Percentiles rank a stretch among this genome's conserved stretches.
Evolutionary conservation across 352 stramenopile species (phyloP).

Genomic region (Pythium guiyangense): DNA sequence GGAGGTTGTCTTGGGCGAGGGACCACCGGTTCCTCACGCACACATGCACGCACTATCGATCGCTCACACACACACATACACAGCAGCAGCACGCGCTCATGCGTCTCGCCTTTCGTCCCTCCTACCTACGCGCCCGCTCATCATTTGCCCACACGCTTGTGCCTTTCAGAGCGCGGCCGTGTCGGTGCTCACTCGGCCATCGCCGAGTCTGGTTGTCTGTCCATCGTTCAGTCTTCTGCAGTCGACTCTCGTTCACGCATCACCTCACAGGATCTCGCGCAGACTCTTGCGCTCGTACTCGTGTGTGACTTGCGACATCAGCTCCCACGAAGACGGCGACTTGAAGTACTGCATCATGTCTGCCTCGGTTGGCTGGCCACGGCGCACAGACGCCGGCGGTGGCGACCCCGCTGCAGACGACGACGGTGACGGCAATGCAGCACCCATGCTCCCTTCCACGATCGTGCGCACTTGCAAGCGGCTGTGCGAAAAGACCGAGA

Average conservation of each 20-base stretch:
- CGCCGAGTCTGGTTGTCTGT: no score
- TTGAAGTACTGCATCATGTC: slow-evolving; percentile 76
- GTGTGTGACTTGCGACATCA: slow-evolving; percentile 55
- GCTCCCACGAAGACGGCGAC: slow-evolving; percentile 63
- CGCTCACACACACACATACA: neutral
- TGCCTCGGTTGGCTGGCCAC: slow-evolving; percentile 30
- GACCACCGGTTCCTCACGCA: no score
- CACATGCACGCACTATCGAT: neutral
- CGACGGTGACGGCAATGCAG: slow-evolving; percentile 15
- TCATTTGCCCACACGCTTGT: neutral
- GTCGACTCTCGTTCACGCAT: neutral
- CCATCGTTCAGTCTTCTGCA: no score
- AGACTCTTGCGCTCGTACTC: slow-evolving; percentile 32
- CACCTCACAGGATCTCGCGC: slow-evolving; percentile 7
- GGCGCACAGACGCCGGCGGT: neutral
- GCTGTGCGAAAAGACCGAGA: slow-evolving; percentile 42
- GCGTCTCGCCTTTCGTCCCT: neutral
- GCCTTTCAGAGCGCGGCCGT: neutral
- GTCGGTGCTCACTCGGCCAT: neutral
- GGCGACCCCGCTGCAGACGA: slow-evolving; percentile 10
- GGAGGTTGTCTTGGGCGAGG: no score
- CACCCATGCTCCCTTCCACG: slow-evolving; percentile 55
- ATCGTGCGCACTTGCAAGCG: slow-evolving; percentile 56
- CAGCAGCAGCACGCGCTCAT: neutral
- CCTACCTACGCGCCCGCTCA: no score